Conservation (phyloP, 441 rosid genomes). For the Gossypium davidsonii region DNA sequence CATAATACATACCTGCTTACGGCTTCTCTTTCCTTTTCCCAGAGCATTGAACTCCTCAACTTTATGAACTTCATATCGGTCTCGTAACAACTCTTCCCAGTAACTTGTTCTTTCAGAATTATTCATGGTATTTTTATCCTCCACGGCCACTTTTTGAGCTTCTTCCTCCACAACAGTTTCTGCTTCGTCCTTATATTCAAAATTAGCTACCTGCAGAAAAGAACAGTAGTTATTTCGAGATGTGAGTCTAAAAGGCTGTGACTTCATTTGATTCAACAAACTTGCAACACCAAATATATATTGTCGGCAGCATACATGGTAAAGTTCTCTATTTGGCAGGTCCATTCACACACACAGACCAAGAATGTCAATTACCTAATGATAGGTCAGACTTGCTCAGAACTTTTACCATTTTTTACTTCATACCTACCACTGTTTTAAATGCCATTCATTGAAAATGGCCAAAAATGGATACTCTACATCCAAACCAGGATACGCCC, state of each 20-base stretch:
- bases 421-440: neutral
- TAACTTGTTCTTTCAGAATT: constrained; percentile 64
- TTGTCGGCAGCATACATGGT: neutral
- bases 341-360: neutral
- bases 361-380: neutral
- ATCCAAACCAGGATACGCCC: neutral
- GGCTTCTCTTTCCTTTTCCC: constrained; percentile 92
- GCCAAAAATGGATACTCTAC: neutral
- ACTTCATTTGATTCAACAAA: neutral
- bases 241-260: neutral
- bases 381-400: neutral
- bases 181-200: constrained; percentile 84
- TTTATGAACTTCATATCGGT: constrained; percentile 69
- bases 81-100: constrained; percentile 94
- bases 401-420: neutral
- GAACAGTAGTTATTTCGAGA: neutral
- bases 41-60: constrained; percentile 72
- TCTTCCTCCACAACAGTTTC: constrained; percentile 63
- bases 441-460: constrained; percentile 1
- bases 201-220: constrained; percentile 81
- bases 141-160: constrained; percentile 54
- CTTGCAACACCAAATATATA: neutral
- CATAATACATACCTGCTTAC: constrained; percentile 64
- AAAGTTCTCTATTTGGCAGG: constrained; percentile 5
- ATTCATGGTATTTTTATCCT: constrained; percentile 42